Base-by-base conservation (phyloP, 352 stramenopile genomes). In the Phytophthora brassicae region DNA sequence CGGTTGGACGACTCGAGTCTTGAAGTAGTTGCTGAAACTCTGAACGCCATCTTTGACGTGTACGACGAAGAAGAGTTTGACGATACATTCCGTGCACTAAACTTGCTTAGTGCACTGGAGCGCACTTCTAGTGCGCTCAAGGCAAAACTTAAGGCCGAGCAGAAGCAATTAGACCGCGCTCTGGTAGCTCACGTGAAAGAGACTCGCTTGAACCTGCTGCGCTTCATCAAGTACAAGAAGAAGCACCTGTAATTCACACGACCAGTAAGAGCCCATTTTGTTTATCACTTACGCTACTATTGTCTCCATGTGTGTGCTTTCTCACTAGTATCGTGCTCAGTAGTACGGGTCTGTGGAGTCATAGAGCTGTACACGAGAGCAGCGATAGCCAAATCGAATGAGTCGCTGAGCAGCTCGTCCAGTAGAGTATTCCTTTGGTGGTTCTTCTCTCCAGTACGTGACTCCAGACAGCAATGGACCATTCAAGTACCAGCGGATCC, bases 191-290 rank as follows among this genome's bases (percentile, higher is more conserved):
- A 96, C 66, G 67, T 94, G 33, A 94, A 94, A 69, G 87, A 96
- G 68, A 93, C 86, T 24, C 83, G 85, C 6, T 61, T 94, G 45
- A 96, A 96, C 74, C 77, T 96, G 60, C 64, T 84, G 50, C 85
- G 87, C 39, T 96, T 96, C 60, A 89, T 96, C 71, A 96, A 96
- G 81, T 96, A 96, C 81, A 96, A 96, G 79, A 94, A 94, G 76
- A 89, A 84, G 66, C 81, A 92, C 56, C 48, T 90, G 74, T 90
- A 75, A 83, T 62, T n/a, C 41, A 41, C 59, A 64, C 41, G 22
- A 55, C 24, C 29, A 46, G 48, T 57, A 68, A 69, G 58, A n/a
- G 33, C 41, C 52, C 47, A 39, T 47, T 49, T 63, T 46, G 47
- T 70, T 71, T 60, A 52, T 61, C 48, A 33, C 26, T 31, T 31